A percentile compares a stretch with the other conserved stretches of the same genome.
Conservation (phyloP, 192 early-diverging fungal genomes). For the Coemansia javaensis region DNA sequence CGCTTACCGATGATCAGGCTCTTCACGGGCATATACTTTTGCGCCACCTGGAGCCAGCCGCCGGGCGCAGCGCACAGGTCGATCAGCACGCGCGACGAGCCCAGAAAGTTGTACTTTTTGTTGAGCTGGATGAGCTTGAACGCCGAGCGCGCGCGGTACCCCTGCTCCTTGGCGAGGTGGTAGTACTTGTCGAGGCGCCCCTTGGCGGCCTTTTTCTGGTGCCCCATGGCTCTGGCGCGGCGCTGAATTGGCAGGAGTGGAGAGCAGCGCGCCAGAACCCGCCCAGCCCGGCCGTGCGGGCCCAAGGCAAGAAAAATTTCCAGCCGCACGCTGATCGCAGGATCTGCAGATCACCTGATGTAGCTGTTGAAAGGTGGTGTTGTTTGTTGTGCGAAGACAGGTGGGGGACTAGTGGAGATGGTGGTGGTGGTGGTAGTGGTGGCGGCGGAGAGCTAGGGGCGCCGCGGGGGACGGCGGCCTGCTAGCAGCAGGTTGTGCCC, state of each 20-base stretch:
- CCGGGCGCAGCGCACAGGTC: slow-evolving; percentile 99
- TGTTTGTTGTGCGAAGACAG: too few relatives aligned
- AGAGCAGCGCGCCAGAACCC: too few relatives aligned
- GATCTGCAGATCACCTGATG: too few relatives aligned
- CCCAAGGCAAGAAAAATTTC: slow-evolving; percentile 6
- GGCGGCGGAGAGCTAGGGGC: not conserved
- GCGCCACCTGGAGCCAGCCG: slow-evolving; percentile 96
- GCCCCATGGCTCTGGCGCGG: slow-evolving; percentile 27
- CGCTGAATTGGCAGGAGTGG: not conserved
- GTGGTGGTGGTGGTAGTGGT: not conserved
- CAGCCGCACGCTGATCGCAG: too few relatives aligned
- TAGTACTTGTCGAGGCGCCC: slow-evolving; percentile 99
- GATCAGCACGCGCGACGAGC: slow-evolving; percentile 79
- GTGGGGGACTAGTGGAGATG: too few relatives aligned
- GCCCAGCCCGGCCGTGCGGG: too few relatives aligned
- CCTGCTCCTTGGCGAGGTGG: slow-evolving; percentile 99
- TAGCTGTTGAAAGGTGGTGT: too few relatives aligned
- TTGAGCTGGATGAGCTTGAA: slow-evolving; percentile 99
- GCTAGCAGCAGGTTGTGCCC: slow-evolving; percentile 36
- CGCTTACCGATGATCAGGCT: slow-evolving; percentile 79
- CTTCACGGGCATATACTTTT: slow-evolving; percentile 96
- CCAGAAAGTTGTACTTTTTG: slow-evolving; percentile 97
- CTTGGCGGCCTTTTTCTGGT: slow-evolving; percentile 66
- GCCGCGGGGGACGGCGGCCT: too few relatives aligned
- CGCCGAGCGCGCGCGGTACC: slow-evolving; percentile 97